These are phyloP conservation scores for Sordariomycetes sp. DNA, from an alignment of 2,329 filamentous ascomycete genomes.

Conservation along the genomic window DNA sequence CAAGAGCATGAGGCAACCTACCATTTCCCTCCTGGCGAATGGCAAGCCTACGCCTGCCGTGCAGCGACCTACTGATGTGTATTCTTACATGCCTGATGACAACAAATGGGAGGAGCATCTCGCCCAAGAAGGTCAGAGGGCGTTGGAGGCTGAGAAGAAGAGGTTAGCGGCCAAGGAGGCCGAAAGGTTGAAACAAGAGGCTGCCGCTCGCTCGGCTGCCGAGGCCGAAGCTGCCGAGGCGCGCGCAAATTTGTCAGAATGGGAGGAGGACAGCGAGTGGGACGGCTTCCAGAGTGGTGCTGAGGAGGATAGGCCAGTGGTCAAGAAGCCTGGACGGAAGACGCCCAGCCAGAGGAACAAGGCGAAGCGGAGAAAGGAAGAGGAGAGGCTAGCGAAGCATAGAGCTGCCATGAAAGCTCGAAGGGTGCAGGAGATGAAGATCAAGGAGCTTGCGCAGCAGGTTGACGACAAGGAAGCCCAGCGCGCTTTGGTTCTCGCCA, in stretches of 20 bases:
- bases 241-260: slow-evolving; percentile 56
- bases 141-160: slow-evolving; percentile 68
- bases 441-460: slow-evolving; percentile 61
- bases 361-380: slow-evolving; percentile 79
- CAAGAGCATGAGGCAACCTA: slow-evolving; percentile 63
- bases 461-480: slow-evolving; percentile 47
- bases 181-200: slow-evolving; percentile 58
- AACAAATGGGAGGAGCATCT: slow-evolving; percentile 76
- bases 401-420: slow-evolving; percentile 66
- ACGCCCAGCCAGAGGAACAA: slow-evolving; percentile 81
- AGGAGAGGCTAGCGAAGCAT: slow-evolving; percentile 67
- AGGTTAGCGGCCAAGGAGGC: slow-evolving; percentile 58
- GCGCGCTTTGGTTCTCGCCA: slow-evolving; percentile 30
- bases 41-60: slow-evolving; percentile 76
- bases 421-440: slow-evolving; percentile 60
- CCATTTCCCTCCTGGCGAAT: slow-evolving; percentile 73
- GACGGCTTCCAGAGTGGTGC: slow-evolving; percentile 79
- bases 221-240: slow-evolving; percentile 67
- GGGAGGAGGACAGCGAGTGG: slow-evolving; percentile 87
- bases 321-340: slow-evolving; percentile 74
- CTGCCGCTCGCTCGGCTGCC: slow-evolving; percentile 60
- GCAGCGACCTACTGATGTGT: slow-evolving; percentile 67
- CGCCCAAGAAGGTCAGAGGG: slow-evolving; percentile 66
- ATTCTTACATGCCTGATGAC: slow-evolving; percentile 88
- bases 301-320: slow-evolving; percentile 50